phyloP scores from a whole-genome alignment of 2,329 filamentous ascomycete genomes.

The Plenodomus biglobosus region DNA sequence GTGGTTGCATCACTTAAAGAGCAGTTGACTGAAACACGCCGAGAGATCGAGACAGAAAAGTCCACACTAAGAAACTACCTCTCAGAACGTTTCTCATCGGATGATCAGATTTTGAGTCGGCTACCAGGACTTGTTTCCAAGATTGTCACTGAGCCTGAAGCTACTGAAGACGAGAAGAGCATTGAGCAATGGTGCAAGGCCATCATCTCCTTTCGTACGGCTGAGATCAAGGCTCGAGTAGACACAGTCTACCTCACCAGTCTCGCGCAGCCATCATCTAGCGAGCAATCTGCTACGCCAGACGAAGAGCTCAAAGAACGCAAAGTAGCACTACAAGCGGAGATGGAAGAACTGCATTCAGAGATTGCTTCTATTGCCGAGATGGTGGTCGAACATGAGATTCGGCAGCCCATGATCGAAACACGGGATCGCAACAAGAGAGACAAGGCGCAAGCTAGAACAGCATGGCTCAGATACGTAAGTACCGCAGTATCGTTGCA shows the following conservation, averaged over 20 bases:
- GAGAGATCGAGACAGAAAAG: slow-evolving; percentile 53
- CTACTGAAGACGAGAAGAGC: slow-evolving; percentile 55
- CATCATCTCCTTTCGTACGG: slow-evolving; percentile 44
- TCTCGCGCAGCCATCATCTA: slow-evolving; percentile 10
- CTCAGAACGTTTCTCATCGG: slow-evolving; percentile 57
- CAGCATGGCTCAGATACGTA: slow-evolving; percentile 49
- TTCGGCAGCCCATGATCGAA: slow-evolving; percentile 61
- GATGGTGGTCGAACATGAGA: slow-evolving; percentile 70
- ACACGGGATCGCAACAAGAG: slow-evolving; percentile 40
- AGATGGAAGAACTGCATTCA: slow-evolving; percentile 68
- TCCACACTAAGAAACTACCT: slow-evolving; percentile 54
- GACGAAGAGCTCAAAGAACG: slow-evolving; percentile 54
- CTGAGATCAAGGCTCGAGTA: slow-evolving; percentile 48
- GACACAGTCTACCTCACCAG: slow-evolving; percentile 58
- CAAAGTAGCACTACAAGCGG: slow-evolving; percentile 59
- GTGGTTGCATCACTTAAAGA: slow-evolving; percentile 31
- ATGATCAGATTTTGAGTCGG: slow-evolving; percentile 66
- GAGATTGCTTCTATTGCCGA: slow-evolving; percentile 70
- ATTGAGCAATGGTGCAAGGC: slow-evolving; percentile 58
- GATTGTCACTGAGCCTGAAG: slow-evolving; percentile 53
- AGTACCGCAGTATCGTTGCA: slow-evolving; percentile 3
- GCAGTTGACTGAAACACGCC: slow-evolving; percentile 46
- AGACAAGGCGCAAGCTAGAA: slow-evolving; percentile 39
- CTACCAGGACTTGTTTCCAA: slow-evolving; percentile 67
- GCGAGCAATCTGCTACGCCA: slow-evolving; percentile 10